Conservation (phyloP, 78 protist species). For the Anaeramoeba flamelloides region DNA sequence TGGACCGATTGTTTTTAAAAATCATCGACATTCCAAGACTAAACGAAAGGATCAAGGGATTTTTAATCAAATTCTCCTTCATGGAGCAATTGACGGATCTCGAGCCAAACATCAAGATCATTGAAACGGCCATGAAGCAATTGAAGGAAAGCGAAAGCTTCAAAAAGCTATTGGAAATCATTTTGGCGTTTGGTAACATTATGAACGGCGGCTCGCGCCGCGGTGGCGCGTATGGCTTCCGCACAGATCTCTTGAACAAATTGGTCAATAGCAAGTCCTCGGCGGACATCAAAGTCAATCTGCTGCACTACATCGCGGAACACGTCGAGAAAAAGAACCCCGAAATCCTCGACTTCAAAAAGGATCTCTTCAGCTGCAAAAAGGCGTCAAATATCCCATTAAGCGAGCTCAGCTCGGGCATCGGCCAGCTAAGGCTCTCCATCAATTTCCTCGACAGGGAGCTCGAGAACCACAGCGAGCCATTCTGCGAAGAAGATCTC, state of each 20-base stretch:
- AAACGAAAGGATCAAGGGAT: background rate
- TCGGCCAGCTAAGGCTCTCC: background rate
- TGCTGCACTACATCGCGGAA: background rate
- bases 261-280: background rate
- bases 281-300: background rate
- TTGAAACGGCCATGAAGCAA: background rate
- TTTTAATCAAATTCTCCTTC: background rate
- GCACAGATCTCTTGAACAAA: background rate
- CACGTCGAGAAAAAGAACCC: background rate
- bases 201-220: conserved; percentile 10
- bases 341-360: background rate
- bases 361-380: background rate
- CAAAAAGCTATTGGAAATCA: background rate
- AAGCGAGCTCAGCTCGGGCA: background rate
- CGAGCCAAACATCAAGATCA: background rate
- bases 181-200: conserved; percentile 7
- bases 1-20: conserved; percentile 9
- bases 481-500: background rate
- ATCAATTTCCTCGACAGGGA: background rate
- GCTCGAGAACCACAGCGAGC: background rate
- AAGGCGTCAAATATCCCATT: background rate
- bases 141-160: background rate
- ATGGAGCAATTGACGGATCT: background rate
- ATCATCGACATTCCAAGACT: background rate
- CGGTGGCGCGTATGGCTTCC: conserved; percentile 13